Percentiles rank a stretch among this genome's conserved stretches.
These are phyloP conservation scores for Catenaria anguillulae DNA, from an alignment of 371 early-diverging fungal species.

Conservation along the genomic window DNA sequence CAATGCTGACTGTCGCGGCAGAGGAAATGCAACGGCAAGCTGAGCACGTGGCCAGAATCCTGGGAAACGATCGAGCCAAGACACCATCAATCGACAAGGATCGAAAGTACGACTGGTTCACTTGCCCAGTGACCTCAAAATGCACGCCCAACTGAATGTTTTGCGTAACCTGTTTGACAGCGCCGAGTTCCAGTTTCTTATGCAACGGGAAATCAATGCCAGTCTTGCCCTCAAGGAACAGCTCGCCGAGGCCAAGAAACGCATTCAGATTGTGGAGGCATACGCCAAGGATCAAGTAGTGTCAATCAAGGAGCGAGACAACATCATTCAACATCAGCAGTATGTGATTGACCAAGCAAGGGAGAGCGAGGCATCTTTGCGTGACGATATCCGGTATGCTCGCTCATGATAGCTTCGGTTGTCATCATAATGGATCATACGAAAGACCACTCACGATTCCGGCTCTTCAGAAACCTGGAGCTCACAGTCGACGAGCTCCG, in stretches of 20 bases:
- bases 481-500: neutral
- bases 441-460: too few species aligned
- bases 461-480: neutral
- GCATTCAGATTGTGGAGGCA: neutral
- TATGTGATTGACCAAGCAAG: slow-evolving; percentile 10
- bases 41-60: neutral
- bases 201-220: slow-evolving; percentile 1
- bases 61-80: neutral
- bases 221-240: neutral
- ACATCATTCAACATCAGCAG: slow-evolving; percentile 9
- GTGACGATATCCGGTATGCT: slow-evolving; percentile 7
- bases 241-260: neutral
- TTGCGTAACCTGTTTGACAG: neutral
- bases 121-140: too few species aligned
- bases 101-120: neutral
- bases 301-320: slow-evolving; percentile 11
- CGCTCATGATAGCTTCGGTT: neutral
- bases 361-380: slow-evolving; percentile 10
- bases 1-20: neutral
- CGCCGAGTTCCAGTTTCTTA: neutral
- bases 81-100: neutral
- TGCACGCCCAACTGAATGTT: too few species aligned
- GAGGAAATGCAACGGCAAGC: neutral
- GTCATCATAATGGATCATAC: too few species aligned
- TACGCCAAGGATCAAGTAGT: neutral